Conservation (phyloP, 1,139 yeast genomes). For the Yamadazyma dendronema region DNA sequence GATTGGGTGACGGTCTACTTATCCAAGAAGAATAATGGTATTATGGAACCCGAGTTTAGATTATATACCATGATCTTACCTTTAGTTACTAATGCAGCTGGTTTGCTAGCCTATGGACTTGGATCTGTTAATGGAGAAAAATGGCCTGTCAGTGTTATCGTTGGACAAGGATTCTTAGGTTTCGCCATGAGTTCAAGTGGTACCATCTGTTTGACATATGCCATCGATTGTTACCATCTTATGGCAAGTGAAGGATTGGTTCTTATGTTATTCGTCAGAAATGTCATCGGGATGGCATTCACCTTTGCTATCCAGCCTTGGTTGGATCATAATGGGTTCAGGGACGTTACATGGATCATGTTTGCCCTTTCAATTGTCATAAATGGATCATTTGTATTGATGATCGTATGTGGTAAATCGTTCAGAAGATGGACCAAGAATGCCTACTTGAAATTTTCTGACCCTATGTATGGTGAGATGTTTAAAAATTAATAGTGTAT, state of each 20-base stretch:
- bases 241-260: constrained; percentile 57
- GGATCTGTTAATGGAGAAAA: constrained; percentile 28
- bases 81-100: constrained; percentile 39
- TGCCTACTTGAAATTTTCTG: constrained; percentile 22
- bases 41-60: constrained; percentile 43
- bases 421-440: constrained; percentile 33
- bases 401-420: constrained; percentile 42
- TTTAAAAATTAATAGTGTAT: constrained; percentile 4
- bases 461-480: constrained; percentile 16
- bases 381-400: constrained; percentile 39
- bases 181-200: constrained; percentile 60
- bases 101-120: constrained; percentile 38
- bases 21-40: constrained; percentile 36
- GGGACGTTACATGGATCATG: constrained; percentile 45
- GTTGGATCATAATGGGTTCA: constrained; percentile 37
- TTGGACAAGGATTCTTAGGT: constrained; percentile 56
- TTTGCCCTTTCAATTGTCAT: constrained; percentile 43
- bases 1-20: constrained; percentile 37
- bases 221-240: constrained; percentile 57
- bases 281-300: constrained; percentile 47
- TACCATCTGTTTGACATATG: constrained; percentile 54
- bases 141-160: constrained; percentile 53
- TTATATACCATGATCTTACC: constrained; percentile 39
- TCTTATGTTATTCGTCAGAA: constrained; percentile 45
- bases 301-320: constrained; percentile 50